Base-by-base conservation (phyloP, 1,284 basidiomycete species). In the Moesziomyces aphidis region DNA sequence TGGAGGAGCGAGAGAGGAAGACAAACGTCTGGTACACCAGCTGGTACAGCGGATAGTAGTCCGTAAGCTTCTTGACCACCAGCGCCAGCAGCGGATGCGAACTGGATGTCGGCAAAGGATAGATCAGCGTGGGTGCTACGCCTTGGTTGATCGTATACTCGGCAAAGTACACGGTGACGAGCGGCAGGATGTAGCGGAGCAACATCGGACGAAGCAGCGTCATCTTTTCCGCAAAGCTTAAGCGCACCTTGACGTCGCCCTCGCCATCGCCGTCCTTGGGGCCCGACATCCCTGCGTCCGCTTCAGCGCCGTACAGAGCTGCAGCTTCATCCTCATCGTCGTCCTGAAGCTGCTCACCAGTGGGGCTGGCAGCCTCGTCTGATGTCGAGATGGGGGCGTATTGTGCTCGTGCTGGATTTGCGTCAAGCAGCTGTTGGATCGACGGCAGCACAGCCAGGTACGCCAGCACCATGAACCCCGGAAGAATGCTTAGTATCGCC, bases 1-100 rank as follows among this genome's bases (percentile, higher is more conserved):
- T 92, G 5, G 94, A 92, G 0, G 95, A 97, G 4, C 97, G 92
- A 1, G 95, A 97, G 66, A 98, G 84, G 86, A 99, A 99, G 50
- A 99, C 96, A 50, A 95, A 94, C 17, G 92, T 90, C 88, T 99
- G 85, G 61, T 85, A 86, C 24, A 83, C 74, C 2, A 85, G 75
- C 61, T 85, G 85, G 61, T 79, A 85, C 5, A 83, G 96, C 7
- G 95, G 95, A 85, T 98, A 98, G 84, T 96, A 99, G 83, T 99
- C 96, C 36, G 93, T 88, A 34, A 96, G 88, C 1, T 90, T 91
- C 77, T 92, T 90, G 73, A 98, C 93, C 62, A 97, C 88, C 78
- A 88, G 89, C 80, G 90, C 88, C 55, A 93, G 85, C 49, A 95
- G 78, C 79, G 91, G 87, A 81, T 90, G 86, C 44, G 86, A 80